Evolutionary conservation across 2,329 filamentous ascomycete species (phyloP).

Genomic region (Daldinia sp.): DNA sequence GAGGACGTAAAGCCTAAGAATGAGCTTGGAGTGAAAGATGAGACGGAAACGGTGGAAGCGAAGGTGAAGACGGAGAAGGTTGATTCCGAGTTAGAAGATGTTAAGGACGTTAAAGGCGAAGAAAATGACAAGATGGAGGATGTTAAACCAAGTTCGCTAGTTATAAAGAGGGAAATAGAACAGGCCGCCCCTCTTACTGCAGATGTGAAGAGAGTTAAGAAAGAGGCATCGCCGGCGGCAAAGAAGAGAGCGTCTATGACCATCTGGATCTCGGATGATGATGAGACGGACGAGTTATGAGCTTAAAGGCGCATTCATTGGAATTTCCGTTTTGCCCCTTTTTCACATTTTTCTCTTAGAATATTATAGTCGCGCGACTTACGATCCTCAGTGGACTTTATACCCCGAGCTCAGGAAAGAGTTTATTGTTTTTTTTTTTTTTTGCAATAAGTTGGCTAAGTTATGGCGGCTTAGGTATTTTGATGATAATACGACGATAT

Average conservation of each 20-base stretch:
- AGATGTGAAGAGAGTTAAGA: conserved; percentile 21
- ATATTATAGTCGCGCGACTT: not conserved
- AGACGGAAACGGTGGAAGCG: conserved; percentile 22
- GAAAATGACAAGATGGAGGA: conserved; percentile 27
- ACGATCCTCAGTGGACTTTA: not conserved
- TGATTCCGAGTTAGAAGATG: not conserved
- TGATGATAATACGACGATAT: not conserved
- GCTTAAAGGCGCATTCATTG: conserved; percentile 21
- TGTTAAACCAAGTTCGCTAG: conserved; percentile 10
- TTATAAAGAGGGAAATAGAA: conserved; percentile 28
- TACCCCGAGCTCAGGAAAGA: not conserved
- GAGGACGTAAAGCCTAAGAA: conserved; percentile 20
- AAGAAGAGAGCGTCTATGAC: conserved; percentile 34
- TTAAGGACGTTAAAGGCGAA: conserved; percentile 14
- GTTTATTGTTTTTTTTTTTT: not conserved
- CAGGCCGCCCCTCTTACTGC: not conserved
- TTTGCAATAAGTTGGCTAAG: not conserved
- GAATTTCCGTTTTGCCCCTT: not conserved
- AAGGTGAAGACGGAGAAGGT: conserved; percentile 19
- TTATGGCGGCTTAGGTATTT: not conserved
- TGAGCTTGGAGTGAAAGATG: conserved; percentile 21
- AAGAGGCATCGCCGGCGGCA: conserved; percentile 23
- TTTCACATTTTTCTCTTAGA: not conserved
- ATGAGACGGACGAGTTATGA: conserved; percentile 50
- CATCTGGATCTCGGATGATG: conserved; percentile 49